phyloP scores from a whole-genome alignment of 192 early-diverging fungal genomes.

The Spizellomyces sp. region DNA sequence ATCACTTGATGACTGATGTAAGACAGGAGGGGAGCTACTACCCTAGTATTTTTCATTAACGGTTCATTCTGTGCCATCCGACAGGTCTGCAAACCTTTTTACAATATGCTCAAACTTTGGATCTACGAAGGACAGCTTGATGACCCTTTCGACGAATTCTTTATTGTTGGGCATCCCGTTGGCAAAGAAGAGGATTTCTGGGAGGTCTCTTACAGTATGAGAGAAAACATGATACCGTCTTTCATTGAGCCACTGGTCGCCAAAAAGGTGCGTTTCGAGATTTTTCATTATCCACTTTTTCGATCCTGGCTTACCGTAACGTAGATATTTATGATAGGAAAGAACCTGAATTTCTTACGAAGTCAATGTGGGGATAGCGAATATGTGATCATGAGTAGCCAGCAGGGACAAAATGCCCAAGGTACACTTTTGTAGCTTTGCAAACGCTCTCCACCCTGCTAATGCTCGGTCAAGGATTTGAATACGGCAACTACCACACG shows the following conservation, averaged over 20 bases:
- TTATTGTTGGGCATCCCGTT: constrained; percentile 64
- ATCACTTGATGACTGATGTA: constrained; percentile 72
- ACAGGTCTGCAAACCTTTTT: constrained; percentile 84
- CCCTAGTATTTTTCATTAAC: too few species aligned
- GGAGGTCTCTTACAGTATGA: constrained; percentile 76
- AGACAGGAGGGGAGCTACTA: background rate
- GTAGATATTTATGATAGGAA: constrained; percentile 82
- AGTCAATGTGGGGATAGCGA: constrained; percentile 40
- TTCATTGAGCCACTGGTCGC: constrained; percentile 77
- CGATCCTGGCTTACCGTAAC: background rate
- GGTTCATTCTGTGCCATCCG: background rate
- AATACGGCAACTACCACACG: constrained; percentile 67
- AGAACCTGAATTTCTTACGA: constrained; percentile 80
- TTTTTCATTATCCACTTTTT: too few species aligned
- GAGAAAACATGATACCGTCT: constrained; percentile 80
- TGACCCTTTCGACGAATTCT: constrained; percentile 93
- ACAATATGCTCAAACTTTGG: constrained; percentile 86
- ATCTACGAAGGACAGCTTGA: constrained; percentile 91
- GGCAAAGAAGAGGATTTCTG: constrained; percentile 75
- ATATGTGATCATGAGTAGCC: constrained; percentile 37
- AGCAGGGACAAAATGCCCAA: constrained; percentile 9
- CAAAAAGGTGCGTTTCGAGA: constrained; percentile 62
- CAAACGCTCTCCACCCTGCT: background rate
- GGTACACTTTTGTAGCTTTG: background rate
- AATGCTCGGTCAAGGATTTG: constrained; percentile 39